A percentile compares a stretch with the other conserved stretches of the same genome.
phyloP scores from a whole-genome alignment of 116 monocot species.

The Dioscorea cayenensis region DNA sequence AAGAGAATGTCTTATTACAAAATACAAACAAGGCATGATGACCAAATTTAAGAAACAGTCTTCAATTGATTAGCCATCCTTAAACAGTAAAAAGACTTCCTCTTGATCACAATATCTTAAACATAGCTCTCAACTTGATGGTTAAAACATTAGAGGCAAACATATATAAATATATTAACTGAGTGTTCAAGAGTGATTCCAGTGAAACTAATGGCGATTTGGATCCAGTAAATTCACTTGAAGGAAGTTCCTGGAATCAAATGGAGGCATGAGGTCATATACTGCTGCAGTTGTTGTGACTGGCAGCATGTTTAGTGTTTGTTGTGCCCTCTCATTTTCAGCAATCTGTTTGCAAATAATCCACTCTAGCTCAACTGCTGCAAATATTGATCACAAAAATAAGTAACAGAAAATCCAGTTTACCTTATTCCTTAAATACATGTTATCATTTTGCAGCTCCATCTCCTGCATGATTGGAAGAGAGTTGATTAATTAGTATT shows the following conservation, averaged over 20 bases:
- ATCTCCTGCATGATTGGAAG: slow-evolving; percentile 18
- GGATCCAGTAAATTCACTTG: slow-evolving; percentile 34
- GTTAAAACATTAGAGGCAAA: not conserved
- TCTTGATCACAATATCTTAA: not conserved
- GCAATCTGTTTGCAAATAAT: slow-evolving; percentile 15
- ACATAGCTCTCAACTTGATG: not conserved
- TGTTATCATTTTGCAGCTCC: slow-evolving; percentile 32
- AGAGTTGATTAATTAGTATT: not conserved
- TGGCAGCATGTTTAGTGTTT: slow-evolving; percentile 24
- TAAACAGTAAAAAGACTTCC: not conserved
- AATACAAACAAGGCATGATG: not conserved
- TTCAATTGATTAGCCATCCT: not conserved
- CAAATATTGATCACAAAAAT: not conserved
- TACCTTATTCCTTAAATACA: slow-evolving; percentile 33
- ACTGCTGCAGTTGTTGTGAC: slow-evolving; percentile 23
- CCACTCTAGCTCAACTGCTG: too few relatives aligned
- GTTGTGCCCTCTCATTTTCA: slow-evolving; percentile 32
- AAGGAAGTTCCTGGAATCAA: slow-evolving; percentile 37
- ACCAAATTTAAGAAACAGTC: not conserved
- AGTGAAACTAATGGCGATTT: slow-evolving; percentile 34
- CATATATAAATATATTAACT: not conserved
- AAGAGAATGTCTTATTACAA: not conserved
- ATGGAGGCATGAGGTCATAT: slow-evolving; percentile 27
- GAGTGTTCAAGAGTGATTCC: slow-evolving; percentile 13
- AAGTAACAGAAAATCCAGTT: not conserved